Conservation (phyloP, 1,139 yeast species). For the Blastobotrys persicus region DNA sequence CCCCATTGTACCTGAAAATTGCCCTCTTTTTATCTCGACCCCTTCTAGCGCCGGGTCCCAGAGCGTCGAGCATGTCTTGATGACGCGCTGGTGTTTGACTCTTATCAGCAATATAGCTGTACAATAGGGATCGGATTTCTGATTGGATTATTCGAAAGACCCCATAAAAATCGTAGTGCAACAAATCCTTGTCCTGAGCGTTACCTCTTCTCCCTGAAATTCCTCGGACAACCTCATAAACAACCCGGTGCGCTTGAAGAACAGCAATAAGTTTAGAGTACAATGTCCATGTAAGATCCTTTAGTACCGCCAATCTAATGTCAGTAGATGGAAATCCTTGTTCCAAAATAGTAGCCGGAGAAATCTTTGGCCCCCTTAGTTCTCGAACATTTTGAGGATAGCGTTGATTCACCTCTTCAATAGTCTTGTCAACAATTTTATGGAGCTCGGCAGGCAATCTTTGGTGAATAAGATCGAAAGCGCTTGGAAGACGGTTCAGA, state of each 20-base stretch:
- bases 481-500: conserved; percentile 61
- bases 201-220: conserved; percentile 30
- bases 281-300: conserved; percentile 67
- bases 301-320: conserved; percentile 55
- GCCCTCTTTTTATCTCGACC: conserved; percentile 21
- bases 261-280: conserved; percentile 63
- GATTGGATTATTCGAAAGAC: conserved; percentile 59
- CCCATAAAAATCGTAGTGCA: conserved; percentile 47
- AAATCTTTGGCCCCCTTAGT: conserved; percentile 10
- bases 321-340: conserved; percentile 40
- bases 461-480: conserved; percentile 54
- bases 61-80: conserved; percentile 12
- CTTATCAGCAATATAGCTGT: conserved; percentile 51
- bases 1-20: conserved; percentile 29
- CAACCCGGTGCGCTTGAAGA: conserved; percentile 67
- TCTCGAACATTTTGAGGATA: conserved; percentile 42
- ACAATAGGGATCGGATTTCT: conserved; percentile 57
- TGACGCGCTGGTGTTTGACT: conserved; percentile 12
- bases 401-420: conserved; percentile 61
- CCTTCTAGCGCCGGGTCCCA: conserved; percentile 11
- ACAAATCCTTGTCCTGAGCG: conserved; percentile 21
- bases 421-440: conserved; percentile 56
- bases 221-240: conserved; percentile 52
- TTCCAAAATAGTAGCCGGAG: not conserved
- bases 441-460: conserved; percentile 49